Base-by-base conservation (phyloP, 1,284 basidiomycete species). In the Cryptococcus wingfieldii region DNA sequence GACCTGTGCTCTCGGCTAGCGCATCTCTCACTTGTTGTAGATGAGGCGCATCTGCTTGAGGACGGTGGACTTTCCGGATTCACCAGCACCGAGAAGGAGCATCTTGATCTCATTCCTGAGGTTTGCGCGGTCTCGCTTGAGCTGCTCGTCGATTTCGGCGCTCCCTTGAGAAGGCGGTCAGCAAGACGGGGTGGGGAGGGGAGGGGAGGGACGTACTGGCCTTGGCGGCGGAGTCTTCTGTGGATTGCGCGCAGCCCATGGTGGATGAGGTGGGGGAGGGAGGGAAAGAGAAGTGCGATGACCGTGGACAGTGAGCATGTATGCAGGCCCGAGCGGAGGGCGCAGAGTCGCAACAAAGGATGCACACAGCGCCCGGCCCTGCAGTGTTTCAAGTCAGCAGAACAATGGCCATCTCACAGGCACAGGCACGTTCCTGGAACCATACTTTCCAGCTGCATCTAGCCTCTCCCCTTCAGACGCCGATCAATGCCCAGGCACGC, bases 31-130 rank as follows among this genome's bases (percentile, higher is more conserved):
- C 74, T 74, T 76, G 67, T 76, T 88, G 75, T 95, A 89, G 58
- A 96, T 95, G 74, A 95, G 85, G 73, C 94, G 91, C 92, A 95
- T 95, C 78, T 95, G 92, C 79, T 96, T 95, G 60, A 96, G 82
- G 25, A 96, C 88, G 2, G 92, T 95, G 23, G 90, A 93, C 84
- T 92, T 77, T 39, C 75, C 92, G 55, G 90, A 93, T 81, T 95
- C 91, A 79, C 92, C 90, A 56, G 92, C 91, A 66, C 92, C 92
- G 45, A 95, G 81, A 56, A 95, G 75, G 66, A 75, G 62, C 72
- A 77, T 77, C 68, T 94, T 95, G 75, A 96, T 91, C 78, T 95
- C 92, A 74, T 94, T 95, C 82, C 90, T 88, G 54, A 92, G 87
- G 80, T 89, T 87, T 78, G 90, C 84, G 48, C 90, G 82, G 79